A percentile compares a stretch with the other conserved stretches of the same genome.
phyloP scores from a whole-genome alignment of 2,329 filamentous ascomycete genomes.

The Trichoderma semiorbis region DNA sequence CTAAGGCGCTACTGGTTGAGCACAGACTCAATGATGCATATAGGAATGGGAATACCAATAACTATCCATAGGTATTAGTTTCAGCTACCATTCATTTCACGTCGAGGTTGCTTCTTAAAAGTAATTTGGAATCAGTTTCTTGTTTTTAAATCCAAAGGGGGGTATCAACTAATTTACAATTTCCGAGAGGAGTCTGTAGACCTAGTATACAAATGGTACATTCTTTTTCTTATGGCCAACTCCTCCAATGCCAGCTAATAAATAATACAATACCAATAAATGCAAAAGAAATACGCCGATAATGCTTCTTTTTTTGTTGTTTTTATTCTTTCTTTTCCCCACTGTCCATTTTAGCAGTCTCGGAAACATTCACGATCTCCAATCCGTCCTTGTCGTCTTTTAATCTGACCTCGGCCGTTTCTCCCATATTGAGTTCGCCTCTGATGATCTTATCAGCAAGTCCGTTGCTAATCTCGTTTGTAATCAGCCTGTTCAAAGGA shows the following conservation, averaged over 20 bases:
- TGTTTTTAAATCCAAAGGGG: neutral
- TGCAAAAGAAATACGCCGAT: neutral
- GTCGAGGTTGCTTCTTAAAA: neutral
- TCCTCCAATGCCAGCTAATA: neutral
- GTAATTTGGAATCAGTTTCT: neutral
- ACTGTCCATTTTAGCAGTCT: neutral
- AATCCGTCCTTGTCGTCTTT: slow-evolving; percentile 59
- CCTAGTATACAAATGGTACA: slow-evolving; percentile 3
- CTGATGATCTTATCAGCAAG: slow-evolving; percentile 90
- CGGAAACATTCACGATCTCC: slow-evolving; percentile 40
- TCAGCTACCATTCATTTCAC: neutral
- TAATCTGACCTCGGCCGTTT: slow-evolving; percentile 67
- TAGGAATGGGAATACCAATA: neutral
- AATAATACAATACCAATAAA: neutral
- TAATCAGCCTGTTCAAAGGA: slow-evolving; percentile 85
- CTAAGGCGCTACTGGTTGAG: neutral
- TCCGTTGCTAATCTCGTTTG: slow-evolving; percentile 82
- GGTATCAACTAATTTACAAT: slow-evolving; percentile 16
- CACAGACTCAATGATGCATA: neutral
- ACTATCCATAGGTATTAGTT: neutral
- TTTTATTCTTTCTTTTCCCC: too few relatives aligned
- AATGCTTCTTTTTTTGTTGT: too few relatives aligned
- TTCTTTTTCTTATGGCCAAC: neutral
- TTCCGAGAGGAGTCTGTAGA: slow-evolving; percentile 12
- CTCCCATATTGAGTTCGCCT: slow-evolving; percentile 72